Evolutionary conservation across 108 stramenopile species (phyloP).

Genomic region (Conticribra weissflogii): DNA sequence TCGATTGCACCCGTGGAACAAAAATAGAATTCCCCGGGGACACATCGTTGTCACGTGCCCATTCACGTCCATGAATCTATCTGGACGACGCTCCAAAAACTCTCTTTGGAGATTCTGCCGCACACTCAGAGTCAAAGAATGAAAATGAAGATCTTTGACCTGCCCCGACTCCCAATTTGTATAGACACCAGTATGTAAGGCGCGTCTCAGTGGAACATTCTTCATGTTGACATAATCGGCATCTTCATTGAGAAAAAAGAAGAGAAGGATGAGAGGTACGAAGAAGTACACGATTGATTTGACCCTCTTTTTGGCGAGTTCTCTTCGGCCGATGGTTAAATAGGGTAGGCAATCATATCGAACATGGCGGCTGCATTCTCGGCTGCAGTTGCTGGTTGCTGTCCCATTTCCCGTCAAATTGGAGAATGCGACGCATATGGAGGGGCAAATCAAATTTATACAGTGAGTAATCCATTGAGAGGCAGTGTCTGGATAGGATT

Average conservation of each 20-base stretch:
- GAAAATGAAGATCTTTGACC: conserved; percentile 18
- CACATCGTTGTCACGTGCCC: conserved; percentile 32
- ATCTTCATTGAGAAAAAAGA: conserved; percentile 29
- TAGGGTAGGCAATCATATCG: conserved; percentile 36
- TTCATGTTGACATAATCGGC: conserved; percentile 8
- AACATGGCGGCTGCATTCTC: too few species aligned
- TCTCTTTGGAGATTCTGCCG: conserved; percentile 24
- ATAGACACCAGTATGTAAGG: not conserved
- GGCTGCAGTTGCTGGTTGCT: too few species aligned
- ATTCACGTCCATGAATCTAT: conserved; percentile 2
- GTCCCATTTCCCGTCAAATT: too few species aligned
- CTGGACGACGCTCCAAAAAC: conserved; percentile 21
- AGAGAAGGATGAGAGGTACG: conserved; percentile 22
- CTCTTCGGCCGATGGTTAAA: conserved; percentile 25
- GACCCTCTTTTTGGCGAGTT: conserved; percentile 22
- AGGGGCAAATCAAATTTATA: too few species aligned
- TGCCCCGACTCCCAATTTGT: not conserved
- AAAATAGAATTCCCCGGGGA: conserved; percentile 40
- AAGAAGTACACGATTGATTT: conserved; percentile 11
- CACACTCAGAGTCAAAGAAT: conserved; percentile 17
- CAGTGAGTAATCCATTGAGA: too few species aligned
- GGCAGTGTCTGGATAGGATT: too few species aligned
- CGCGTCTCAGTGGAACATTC: conserved; percentile 2
- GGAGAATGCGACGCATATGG: too few species aligned
- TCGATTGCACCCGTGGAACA: conserved; percentile 47